Conservation (phyloP, 495 filamentous ascomycete species). For the Penicillium bovifimosum region DNA sequence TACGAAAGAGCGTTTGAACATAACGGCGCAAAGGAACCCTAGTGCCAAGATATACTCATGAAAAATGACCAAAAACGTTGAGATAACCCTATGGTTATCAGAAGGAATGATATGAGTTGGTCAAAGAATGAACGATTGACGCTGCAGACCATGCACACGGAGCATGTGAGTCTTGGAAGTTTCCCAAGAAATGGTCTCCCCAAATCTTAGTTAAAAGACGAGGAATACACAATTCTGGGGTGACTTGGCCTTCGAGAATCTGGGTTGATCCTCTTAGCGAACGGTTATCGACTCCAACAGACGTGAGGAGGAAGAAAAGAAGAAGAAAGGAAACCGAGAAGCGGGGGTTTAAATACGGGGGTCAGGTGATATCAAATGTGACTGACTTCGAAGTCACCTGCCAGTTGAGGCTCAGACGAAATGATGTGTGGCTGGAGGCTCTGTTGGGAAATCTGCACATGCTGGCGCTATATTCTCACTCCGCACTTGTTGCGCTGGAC, state of each 20-base stretch:
- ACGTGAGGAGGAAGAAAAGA: slow-evolving; percentile 22
- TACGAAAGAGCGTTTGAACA: slow-evolving; percentile 83
- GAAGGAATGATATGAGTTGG: slow-evolving; percentile 36
- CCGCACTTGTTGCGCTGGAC: neutral
- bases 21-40: slow-evolving; percentile 39
- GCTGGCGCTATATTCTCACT: slow-evolving; percentile 10
- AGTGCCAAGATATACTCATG: slow-evolving; percentile 4
- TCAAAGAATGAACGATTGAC: slow-evolving; percentile 31
- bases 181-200: slow-evolving; percentile 22
- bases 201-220: slow-evolving; percentile 24
- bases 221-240: slow-evolving; percentile 15
- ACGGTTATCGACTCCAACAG: slow-evolving; percentile 37
- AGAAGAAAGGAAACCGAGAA: slow-evolving; percentile 6
- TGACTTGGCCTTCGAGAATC: slow-evolving; percentile 31
- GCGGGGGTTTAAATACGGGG: slow-evolving; percentile 26
- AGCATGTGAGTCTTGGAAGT: slow-evolving; percentile 36
- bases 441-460: neutral
- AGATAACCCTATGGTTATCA: slow-evolving; percentile 23
- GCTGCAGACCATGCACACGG: slow-evolving; percentile 33
- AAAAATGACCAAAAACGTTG: slow-evolving; percentile 13
- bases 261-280: slow-evolving; percentile 24
- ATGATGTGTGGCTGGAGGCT: neutral
- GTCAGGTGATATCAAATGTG: slow-evolving; percentile 30
- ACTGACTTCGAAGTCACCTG: slow-evolving; percentile 1
- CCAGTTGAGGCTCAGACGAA: neutral